Conservation (phyloP, 139 green algal genomes). For the Coccomyxa sp. region DNA sequence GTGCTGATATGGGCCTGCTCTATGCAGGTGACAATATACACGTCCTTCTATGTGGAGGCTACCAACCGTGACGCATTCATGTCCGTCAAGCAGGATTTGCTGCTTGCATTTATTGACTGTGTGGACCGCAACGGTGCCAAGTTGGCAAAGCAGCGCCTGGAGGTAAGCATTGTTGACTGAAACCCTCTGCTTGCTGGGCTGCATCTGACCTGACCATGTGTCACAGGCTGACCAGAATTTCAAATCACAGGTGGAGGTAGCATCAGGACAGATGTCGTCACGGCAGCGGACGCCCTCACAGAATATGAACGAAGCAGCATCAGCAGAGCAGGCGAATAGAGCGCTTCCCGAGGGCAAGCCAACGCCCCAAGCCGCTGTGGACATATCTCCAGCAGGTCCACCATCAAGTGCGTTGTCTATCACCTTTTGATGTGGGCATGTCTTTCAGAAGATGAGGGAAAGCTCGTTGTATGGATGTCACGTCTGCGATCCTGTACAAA, state of each 20-base stretch:
- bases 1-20: no score
- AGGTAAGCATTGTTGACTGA: constrained; percentile 17
- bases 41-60: constrained; percentile 74
- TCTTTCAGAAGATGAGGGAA: no score
- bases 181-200: no score
- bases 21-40: constrained; percentile 60
- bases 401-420: no score
- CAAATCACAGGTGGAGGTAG: not conserved
- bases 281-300: not conserved
- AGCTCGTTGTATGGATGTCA: not conserved
- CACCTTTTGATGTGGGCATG: no score
- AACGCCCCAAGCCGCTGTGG: not conserved
- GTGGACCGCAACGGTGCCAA: constrained; percentile 75
- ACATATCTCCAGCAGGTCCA: not conserved
- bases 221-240: no score
- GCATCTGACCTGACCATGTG: no score
- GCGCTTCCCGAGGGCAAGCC: not conserved
- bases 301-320: not conserved
- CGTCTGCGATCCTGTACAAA: not conserved
- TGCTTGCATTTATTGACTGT: constrained; percentile 78
- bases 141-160: constrained; percentile 50
- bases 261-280: not conserved
- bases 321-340: not conserved
- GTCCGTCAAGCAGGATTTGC: constrained; percentile 81
- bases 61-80: constrained; percentile 83